A percentile compares a stretch with the other conserved stretches of the same genome.
phyloP scores from a whole-genome alignment of 805 yeast genomes.

The Deakozyma indianensis region DNA sequence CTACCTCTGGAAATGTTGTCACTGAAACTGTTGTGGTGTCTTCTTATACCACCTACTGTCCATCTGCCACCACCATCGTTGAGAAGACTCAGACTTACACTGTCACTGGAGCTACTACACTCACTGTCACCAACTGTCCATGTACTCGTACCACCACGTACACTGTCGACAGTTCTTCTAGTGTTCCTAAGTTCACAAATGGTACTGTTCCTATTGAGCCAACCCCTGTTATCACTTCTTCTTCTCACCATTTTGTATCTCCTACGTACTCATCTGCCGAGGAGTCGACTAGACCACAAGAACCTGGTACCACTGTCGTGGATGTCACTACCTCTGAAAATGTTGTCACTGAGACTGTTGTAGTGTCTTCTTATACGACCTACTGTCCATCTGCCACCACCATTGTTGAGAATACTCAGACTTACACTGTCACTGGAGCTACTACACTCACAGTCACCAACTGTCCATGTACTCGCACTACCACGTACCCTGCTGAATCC shows the following conservation, averaged over 20 bases:
- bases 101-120: constrained; percentile 7
- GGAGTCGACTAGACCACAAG: no score
- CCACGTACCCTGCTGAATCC: constrained; percentile 16
- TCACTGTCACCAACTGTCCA: constrained; percentile 8
- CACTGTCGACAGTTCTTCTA: constrained; percentile 6
- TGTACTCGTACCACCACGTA: constrained; percentile 14
- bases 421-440: constrained; percentile 41
- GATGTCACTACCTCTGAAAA: no score
- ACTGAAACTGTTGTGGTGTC: constrained; percentile 8
- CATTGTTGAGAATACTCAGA: constrained; percentile 31
- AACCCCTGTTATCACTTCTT: constrained; percentile 19
- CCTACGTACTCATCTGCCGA: no score
- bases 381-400: constrained; percentile 65
- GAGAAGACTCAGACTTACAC: constrained; percentile 45
- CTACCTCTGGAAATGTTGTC: constrained; percentile 13
- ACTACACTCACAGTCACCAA: constrained; percentile 79
- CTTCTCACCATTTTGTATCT: constrained; percentile 7
- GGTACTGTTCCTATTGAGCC: constrained; percentile 5
- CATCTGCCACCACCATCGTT: constrained; percentile 43
- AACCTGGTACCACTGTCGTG: no score
- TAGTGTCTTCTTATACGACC: constrained; percentile 38
- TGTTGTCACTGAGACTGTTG: constrained; percentile 5
- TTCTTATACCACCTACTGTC: constrained; percentile 62
- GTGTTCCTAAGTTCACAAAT: constrained; percentile 1
- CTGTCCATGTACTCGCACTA: constrained; percentile 65